Evolutionary conservation across 371 early-diverging fungal species (phyloP).

Genomic region (Syncephalastrum contaminatum): DNA sequence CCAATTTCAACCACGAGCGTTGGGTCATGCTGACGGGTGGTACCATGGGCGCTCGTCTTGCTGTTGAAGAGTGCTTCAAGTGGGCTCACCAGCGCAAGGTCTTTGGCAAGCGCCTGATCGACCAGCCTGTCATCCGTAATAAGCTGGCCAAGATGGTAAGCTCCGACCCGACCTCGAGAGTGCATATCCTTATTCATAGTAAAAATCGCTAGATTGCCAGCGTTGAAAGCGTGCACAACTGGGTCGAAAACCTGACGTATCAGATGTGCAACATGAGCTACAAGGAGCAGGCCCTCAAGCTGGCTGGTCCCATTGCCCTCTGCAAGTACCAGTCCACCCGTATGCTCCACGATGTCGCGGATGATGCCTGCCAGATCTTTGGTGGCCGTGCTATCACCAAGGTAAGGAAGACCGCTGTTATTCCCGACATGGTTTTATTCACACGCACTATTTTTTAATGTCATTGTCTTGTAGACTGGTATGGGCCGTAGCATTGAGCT

Average conservation of each 20-base stretch:
- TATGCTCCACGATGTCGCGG: slow-evolving; percentile 46
- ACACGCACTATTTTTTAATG: too few species aligned
- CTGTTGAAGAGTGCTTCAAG: slow-evolving; percentile 37
- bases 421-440: too few species aligned
- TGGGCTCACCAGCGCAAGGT: slow-evolving; percentile 64
- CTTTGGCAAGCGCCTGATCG: slow-evolving; percentile 75
- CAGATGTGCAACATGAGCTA: slow-evolving; percentile 57
- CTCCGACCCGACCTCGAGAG: slow-evolving; percentile 14
- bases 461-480: slow-evolving; percentile 27
- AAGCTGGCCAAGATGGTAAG: slow-evolving; percentile 69
- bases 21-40: slow-evolving; percentile 26
- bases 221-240: slow-evolving; percentile 49
- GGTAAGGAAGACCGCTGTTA: too few species aligned
- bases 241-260: slow-evolving; percentile 55
- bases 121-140: slow-evolving; percentile 67
- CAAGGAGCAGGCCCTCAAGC: slow-evolving; percentile 43
- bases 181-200: slow-evolving; percentile 18
- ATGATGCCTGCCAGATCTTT: slow-evolving; percentile 61
- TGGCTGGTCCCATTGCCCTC: slow-evolving; percentile 60
- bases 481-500: slow-evolving; percentile 49
- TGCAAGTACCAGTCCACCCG: slow-evolving; percentile 53
- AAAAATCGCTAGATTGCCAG: slow-evolving; percentile 39
- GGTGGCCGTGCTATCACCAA: slow-evolving; percentile 58
- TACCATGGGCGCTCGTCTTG: slow-evolving; percentile 19
- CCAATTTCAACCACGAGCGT: slow-evolving; percentile 21